A percentile compares a stretch with the other conserved stretches of the same genome.
phyloP scores from a whole-genome alignment of 148 eudicot genomes.

The Camellia lanceoleosa region DNA sequence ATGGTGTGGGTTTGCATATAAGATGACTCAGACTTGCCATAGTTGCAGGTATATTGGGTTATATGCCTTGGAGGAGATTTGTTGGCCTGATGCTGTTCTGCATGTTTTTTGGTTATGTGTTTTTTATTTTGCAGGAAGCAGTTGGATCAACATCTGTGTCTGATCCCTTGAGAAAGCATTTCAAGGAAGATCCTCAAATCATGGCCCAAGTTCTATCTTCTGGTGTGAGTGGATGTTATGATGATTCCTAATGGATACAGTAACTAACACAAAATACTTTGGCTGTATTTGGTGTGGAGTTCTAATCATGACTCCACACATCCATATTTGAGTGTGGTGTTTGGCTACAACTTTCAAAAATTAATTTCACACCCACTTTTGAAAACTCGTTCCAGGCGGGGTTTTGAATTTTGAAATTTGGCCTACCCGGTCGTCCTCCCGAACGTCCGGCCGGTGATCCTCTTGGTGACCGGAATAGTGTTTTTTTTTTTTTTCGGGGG shows the following conservation, averaged over 20 bases:
- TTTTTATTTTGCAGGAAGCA: constrained; percentile 41
- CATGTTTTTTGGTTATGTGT: neutral
- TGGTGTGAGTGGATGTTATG: constrained; percentile 28
- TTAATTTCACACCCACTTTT: too few relatives aligned
- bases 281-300: too few relatives aligned
- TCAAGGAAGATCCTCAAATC: constrained; percentile 30
- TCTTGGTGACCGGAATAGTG: too few relatives aligned
- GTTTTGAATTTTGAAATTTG: too few relatives aligned
- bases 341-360: too few relatives aligned
- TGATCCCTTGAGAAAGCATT: constrained; percentile 34
- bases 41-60: constrained; percentile 6
- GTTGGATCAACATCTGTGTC: constrained; percentile 21
- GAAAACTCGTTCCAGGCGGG: too few relatives aligned
- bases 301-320: too few relatives aligned
- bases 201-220: constrained; percentile 15
- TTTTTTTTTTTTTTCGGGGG: too few relatives aligned
- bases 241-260: constrained; percentile 2
- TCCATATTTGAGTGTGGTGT: too few relatives aligned
- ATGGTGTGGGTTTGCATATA: neutral
- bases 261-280: neutral
- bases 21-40: neutral
- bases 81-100: constrained; percentile 14
- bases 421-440: too few relatives aligned
- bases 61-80: neutral
- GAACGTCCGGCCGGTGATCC: too few relatives aligned